Percentiles rank a stretch among this genome's conserved stretches.
phyloP scores from a whole-genome alignment of 2,329 filamentous ascomycete genomes.

The Trichoderma gracile region DNA sequence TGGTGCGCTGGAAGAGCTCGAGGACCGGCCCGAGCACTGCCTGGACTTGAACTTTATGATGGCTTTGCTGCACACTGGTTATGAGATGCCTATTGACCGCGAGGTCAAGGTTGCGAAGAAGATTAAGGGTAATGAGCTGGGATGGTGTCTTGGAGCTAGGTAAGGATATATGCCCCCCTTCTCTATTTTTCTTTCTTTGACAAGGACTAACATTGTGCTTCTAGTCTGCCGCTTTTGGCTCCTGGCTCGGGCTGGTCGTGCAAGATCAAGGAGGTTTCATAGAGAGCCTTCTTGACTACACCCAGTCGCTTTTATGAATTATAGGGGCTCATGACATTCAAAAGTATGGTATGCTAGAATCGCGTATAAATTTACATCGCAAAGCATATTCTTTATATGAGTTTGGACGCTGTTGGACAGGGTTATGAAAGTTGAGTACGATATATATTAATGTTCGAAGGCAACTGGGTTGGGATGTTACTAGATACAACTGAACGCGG shows the following conservation, averaged over 20 bases:
- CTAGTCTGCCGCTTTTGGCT: conserved; percentile 78
- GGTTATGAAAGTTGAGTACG: not conserved
- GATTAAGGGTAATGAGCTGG: conserved; percentile 94
- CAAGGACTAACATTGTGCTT: not conserved
- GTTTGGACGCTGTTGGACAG: not conserved
- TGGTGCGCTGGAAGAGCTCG: conserved; percentile 76
- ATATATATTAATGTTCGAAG: conserved; percentile 2
- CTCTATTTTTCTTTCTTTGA: conserved; percentile 56
- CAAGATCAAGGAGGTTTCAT: conserved; percentile 74
- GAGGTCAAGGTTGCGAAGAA: conserved; percentile 99
- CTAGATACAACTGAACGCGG: not conserved
- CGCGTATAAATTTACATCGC: not conserved
- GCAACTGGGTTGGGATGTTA: conserved; percentile 23
- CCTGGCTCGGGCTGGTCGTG: conserved; percentile 87
- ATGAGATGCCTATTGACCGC: conserved; percentile 95
- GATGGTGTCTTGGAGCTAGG: conserved; percentile 97
- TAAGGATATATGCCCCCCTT: conserved; percentile 47
- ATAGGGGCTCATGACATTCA: conserved; percentile 6
- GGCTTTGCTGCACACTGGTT: conserved; percentile 87
- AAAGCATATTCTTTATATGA: conserved; percentile 4
- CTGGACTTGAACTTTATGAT: conserved; percentile 97
- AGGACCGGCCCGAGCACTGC: conserved; percentile 84
- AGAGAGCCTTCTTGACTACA: conserved; percentile 33
- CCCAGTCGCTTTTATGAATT: conserved; percentile 26
- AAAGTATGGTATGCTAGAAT: not conserved